A percentile compares a stretch with the other conserved stretches of the same genome.
phyloP scores from a whole-genome alignment of 2,329 filamentous ascomycete genomes.

The Bipolaris zeicola region DNA sequence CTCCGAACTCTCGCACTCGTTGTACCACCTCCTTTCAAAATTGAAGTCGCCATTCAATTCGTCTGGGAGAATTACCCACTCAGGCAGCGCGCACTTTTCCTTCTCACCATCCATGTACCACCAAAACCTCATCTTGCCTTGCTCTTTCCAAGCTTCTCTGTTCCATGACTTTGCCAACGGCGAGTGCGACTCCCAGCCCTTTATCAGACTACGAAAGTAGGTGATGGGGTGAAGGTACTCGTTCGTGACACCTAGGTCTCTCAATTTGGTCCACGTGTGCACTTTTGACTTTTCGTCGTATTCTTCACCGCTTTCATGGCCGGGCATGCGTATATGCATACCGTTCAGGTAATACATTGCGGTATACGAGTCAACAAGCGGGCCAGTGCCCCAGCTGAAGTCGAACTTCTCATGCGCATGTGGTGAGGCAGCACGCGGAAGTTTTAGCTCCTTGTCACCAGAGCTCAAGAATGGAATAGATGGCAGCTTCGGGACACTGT shows the following conservation, averaged over 20 bases:
- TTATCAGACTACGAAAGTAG: slow-evolving; percentile 33
- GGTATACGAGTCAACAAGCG: slow-evolving; percentile 49
- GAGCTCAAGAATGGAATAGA: slow-evolving; percentile 31
- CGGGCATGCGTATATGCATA: slow-evolving; percentile 51
- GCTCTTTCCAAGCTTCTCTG: slow-evolving; percentile 22
- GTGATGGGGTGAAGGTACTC: slow-evolving; percentile 58
- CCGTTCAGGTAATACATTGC: slow-evolving; percentile 53
- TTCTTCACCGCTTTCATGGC: slow-evolving; percentile 49
- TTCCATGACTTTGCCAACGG: slow-evolving; percentile 29
- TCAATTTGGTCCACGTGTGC: slow-evolving; percentile 45
- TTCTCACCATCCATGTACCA: slow-evolving; percentile 31
- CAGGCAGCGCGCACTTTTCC: slow-evolving; percentile 27
- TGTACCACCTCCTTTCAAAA: slow-evolving; percentile 40
- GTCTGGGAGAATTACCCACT: slow-evolving; percentile 39
- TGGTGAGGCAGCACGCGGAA: slow-evolving; percentile 34
- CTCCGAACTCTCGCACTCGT: slow-evolving; percentile 30
- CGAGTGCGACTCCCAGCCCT: slow-evolving; percentile 30
- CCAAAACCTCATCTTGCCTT: slow-evolving; percentile 34
- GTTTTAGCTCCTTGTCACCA: slow-evolving; percentile 22
- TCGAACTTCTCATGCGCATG: slow-evolving; percentile 45
- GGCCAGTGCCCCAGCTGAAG: slow-evolving; percentile 56
- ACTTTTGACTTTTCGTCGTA: slow-evolving; percentile 40
- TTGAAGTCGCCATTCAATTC: slow-evolving; percentile 23
- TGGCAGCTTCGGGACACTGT: slow-evolving; percentile 24
- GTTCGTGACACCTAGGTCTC: slow-evolving; percentile 51